These are phyloP conservation scores for Gracilariopsis chorda DNA, from an alignment of 23 red algal genomes.

Conservation along the genomic window DNA sequence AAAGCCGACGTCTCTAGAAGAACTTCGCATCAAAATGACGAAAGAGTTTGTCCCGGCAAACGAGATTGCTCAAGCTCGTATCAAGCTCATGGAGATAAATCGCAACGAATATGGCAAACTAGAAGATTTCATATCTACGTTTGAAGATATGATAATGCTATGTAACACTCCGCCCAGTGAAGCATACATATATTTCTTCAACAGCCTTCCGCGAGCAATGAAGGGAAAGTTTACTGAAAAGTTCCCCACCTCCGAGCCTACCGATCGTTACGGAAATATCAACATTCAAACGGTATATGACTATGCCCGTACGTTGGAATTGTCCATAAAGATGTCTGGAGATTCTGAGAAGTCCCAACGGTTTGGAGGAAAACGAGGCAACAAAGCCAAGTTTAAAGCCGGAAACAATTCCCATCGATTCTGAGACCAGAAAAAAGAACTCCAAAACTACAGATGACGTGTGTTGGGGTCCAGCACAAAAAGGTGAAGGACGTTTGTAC, in stretches of 20 bases:
- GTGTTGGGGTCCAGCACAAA: slow-evolving; percentile 18
- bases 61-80: neutral
- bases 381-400: no score
- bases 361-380: no score
- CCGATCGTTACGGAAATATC: neutral
- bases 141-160: slow-evolving; percentile 5
- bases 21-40: neutral
- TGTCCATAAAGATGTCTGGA: slow-evolving; percentile 4
- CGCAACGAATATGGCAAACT: neutral
- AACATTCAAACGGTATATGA: slow-evolving; percentile 2
- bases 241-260: neutral
- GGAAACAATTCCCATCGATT: neutral
- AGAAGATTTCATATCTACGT: slow-evolving; percentile 5
- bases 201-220: neutral
- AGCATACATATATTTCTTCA: slow-evolving; percentile 19
- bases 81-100: slow-evolving; percentile 25
- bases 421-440: neutral
- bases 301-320: neutral
- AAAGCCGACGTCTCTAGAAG: slow-evolving; percentile 29
- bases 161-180: neutral
- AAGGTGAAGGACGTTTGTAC: slow-evolving; percentile 15
- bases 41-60: slow-evolving; percentile 18
- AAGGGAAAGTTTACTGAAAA: slow-evolving; percentile 35
- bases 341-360: no score
- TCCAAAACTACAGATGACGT: neutral